Percentiles rank a stretch among this genome's conserved stretches.
Conservation (phyloP, 371 early-diverging fungal species). For the Neoconidiobolus thromboides region DNA sequence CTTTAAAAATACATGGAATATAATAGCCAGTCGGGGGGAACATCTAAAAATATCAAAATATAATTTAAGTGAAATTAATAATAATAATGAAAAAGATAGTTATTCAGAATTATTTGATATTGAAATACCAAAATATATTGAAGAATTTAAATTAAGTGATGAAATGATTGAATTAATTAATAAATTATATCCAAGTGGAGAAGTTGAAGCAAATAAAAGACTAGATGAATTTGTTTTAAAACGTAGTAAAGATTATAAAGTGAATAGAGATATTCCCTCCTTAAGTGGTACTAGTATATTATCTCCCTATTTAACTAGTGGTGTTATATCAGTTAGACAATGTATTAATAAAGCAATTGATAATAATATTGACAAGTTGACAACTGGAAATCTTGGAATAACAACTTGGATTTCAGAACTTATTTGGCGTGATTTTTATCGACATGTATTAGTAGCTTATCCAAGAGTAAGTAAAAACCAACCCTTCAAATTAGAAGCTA, state of each 20-base stretch:
- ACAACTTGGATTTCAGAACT: conserved; percentile 23
- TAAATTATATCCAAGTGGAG: conserved; percentile 18
- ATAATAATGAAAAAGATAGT: not conserved
- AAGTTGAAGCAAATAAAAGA: conserved; percentile 14
- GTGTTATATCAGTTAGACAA: conserved; percentile 21
- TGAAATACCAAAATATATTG: not conserved
- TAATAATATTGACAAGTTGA: conserved; percentile 17
- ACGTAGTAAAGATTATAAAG: conserved; percentile 12
- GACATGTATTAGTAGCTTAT: conserved; percentile 29
- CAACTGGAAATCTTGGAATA: conserved; percentile 20
- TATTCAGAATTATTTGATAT: not conserved
- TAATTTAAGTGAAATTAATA: no score
- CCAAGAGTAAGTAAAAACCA: conserved; percentile 31
- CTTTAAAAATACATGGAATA: conserved; percentile 17
- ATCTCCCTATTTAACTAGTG: conserved; percentile 18
- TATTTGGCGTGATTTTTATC: conserved; percentile 44
- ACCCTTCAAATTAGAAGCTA: conserved; percentile 30
- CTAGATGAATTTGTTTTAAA: conserved; percentile 11
- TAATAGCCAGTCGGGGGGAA: not conserved
- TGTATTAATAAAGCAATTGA: conserved; percentile 15
- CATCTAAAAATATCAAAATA: not conserved
- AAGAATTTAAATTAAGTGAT: conserved; percentile 6
- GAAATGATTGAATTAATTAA: conserved; percentile 4
- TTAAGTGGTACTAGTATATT: conserved; percentile 11
- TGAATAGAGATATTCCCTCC: conserved; percentile 10